A percentile compares a stretch with the other conserved stretches of the same genome.
Evolutionary conservation across 805 yeast genomes (phyloP).

Genomic region (Candida saitoana): DNA sequence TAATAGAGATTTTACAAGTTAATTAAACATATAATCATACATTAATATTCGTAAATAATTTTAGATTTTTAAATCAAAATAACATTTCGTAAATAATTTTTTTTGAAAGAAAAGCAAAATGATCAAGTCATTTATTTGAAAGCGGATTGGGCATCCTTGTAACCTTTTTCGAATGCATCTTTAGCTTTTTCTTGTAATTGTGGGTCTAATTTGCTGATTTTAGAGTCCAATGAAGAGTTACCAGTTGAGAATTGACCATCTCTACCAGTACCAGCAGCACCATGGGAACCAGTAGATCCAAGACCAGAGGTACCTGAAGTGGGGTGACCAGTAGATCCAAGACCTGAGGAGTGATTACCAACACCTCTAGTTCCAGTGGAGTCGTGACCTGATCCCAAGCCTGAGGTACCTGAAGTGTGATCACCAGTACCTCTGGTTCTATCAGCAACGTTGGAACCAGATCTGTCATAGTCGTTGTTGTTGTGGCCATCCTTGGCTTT

Average conservation of each 20-base stretch:
- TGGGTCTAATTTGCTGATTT: constrained; percentile 31
- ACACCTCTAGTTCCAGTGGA: constrained; percentile 2
- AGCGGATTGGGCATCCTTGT: constrained; percentile 31
- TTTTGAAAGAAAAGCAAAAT: no score
- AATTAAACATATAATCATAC: neutral
- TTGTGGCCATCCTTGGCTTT: constrained; percentile 8
- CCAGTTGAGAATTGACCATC: constrained; percentile 31
- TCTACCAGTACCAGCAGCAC: constrained; percentile 11
- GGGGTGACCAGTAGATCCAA: neutral
- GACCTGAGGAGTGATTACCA: neutral
- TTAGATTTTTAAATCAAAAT: no score
- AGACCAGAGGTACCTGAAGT: neutral
- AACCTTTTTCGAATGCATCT: constrained; percentile 38
- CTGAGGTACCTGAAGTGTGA: constrained; percentile 2
- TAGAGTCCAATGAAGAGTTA: constrained; percentile 30
- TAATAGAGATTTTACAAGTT: neutral
- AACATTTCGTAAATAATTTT: no score
- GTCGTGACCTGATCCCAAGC: neutral
- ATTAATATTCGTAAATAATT: no score
- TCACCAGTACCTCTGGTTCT: constrained; percentile 2
- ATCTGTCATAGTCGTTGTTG: constrained; percentile 12
- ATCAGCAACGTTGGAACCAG: constrained; percentile 6
- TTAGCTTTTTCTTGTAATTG: constrained; percentile 35
- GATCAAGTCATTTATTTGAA: constrained; percentile 13
- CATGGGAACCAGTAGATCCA: constrained; percentile 5